phyloP scores from a whole-genome alignment of 495 filamentous ascomycete genomes.

The Stereocaulon alpinum region DNA sequence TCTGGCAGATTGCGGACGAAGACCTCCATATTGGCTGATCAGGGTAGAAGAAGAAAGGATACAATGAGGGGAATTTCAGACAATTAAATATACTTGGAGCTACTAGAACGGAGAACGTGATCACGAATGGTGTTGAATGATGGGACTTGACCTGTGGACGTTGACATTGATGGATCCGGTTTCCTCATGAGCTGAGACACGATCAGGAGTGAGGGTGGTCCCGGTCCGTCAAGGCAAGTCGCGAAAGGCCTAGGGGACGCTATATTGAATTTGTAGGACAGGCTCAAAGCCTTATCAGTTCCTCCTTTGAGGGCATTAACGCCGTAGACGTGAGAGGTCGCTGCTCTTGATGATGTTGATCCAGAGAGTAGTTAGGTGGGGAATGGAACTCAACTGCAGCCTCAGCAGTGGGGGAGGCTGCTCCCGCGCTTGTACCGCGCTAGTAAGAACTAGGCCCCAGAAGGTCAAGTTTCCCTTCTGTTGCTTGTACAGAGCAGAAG shows the following conservation, averaged over 20 bases:
- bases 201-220: not conserved
- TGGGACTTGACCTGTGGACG: too few relatives aligned
- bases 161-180: not conserved
- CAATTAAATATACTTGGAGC: not conserved
- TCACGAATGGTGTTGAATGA: too few relatives aligned
- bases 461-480: not conserved
- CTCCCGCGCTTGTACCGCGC: not conserved
- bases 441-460: not conserved
- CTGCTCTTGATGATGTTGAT: not conserved
- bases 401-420: not conserved
- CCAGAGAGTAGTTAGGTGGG: not conserved
- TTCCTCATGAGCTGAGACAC: not conserved
- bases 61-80: not conserved
- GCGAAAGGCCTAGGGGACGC: too few relatives aligned
- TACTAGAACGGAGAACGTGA: too few relatives aligned
- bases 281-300: too few relatives aligned
- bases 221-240: too few relatives aligned
- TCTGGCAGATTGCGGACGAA: conserved; percentile 30
- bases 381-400: not conserved
- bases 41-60: not conserved
- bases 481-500: not conserved
- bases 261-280: too few relatives aligned
- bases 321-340: too few relatives aligned
- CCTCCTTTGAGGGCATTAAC: not conserved
- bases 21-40: conserved; percentile 31